Percentiles rank a stretch among this genome's conserved stretches.
These are phyloP conservation scores for Yamadazyma oceani DNA, from an alignment of 1,139 yeast genomes.

Conservation along the genomic window DNA sequence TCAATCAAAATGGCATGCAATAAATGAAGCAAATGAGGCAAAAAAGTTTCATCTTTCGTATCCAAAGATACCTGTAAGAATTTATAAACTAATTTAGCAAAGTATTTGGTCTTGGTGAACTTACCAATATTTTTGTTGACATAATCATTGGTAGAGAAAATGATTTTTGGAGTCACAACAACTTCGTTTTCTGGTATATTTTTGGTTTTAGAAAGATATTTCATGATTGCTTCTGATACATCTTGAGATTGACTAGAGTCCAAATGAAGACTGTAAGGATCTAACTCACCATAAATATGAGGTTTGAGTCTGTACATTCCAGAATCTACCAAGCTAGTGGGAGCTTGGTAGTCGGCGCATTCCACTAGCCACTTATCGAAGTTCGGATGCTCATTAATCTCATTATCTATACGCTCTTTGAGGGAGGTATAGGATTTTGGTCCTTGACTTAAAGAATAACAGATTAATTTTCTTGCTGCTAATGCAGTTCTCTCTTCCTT, in stretches of 20 bases:
- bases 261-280: slow-evolving; percentile 38
- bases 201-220: slow-evolving; percentile 25
- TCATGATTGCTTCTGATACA: slow-evolving; percentile 32
- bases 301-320: slow-evolving; percentile 49
- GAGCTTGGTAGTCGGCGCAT: slow-evolving; percentile 44
- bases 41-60: slow-evolving; percentile 50
- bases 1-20: slow-evolving; percentile 65
- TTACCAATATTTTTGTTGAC: slow-evolving; percentile 43
- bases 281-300: slow-evolving; percentile 32
- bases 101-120: slow-evolving; percentile 51
- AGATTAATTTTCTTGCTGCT: slow-evolving; percentile 36
- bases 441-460: slow-evolving; percentile 50
- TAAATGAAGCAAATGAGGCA: slow-evolving; percentile 63
- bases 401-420: slow-evolving; percentile 35
- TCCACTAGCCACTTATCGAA: slow-evolving; percentile 39
- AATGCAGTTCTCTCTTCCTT: slow-evolving; percentile 23
- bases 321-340: slow-evolving; percentile 38
- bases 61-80: slow-evolving; percentile 53
- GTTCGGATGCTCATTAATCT: slow-evolving; percentile 32
- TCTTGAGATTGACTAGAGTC: slow-evolving; percentile 37
- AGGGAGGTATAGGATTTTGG: slow-evolving; percentile 58
- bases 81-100: slow-evolving; percentile 59
- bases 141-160: slow-evolving; percentile 37
- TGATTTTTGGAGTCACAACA: slow-evolving; percentile 35
- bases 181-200: slow-evolving; percentile 40